Evolutionary conservation across 257 asterid genomes (phyloP), one percentile per base, ranked within the genome.

Genomic region (Solanum sejunctum): DNA sequence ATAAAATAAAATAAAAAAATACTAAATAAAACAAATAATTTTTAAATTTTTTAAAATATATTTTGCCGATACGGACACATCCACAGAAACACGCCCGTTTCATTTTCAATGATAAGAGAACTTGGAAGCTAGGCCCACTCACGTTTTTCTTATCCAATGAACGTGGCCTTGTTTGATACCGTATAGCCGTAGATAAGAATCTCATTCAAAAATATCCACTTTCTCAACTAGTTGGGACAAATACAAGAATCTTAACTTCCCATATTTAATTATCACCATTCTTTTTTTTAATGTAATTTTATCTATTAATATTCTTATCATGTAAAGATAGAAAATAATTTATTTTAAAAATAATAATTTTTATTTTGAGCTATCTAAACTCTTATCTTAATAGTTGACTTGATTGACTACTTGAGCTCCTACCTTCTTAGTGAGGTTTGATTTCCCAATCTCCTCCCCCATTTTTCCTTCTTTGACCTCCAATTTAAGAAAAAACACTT

Each of bases 201-300:
- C 63, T 77, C 13, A 21, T 23, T 15, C 3, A 2, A 4, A 75
- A 75, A 75, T 0, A 73, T 49, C 15, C 49, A 11, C n/a, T n/a
- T n/a, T n/a, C n/a, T n/a, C n/a, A n/a, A n/a, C 80, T 43, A 41
- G 36, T 2, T n/a, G 81, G 81, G 81, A 75, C 81, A 75, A 75
- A 7, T 12, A 49, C 13, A 3, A 49, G 81, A 75, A 75, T 75
- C 81, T 70, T 16, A 32, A 66, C 47, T 70, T 70, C 26, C 52
- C 41, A 63, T 23, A 1, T 63, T 63, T 23, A 63, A 57, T 18
- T 58, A 1, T 63, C 18, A 21, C 39, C 0, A 4, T 52, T 52
- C 12, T 13, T 52, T 47, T 47, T 10, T 32, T 1, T 32, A 32
- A 32, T 32, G 0, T 32, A 32, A 32, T 8, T 57, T 23, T 60